Conservation (phyloP, 305 asterid species). For the Ilex paraguariensis region DNA sequence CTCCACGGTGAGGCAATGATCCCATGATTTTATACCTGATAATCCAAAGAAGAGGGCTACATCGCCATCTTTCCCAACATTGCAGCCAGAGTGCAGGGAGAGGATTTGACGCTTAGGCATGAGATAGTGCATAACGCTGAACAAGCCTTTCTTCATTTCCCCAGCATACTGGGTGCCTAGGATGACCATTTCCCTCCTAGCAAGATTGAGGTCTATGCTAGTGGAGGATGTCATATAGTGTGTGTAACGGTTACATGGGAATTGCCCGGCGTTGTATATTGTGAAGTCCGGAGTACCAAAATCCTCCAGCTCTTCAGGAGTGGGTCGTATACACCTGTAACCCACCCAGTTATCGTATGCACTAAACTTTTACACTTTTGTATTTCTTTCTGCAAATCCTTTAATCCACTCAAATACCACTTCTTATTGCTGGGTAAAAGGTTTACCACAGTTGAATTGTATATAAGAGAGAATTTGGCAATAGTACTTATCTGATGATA, state of each 20-base stretch:
- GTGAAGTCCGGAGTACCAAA: conserved; percentile 98
- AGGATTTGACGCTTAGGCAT: conserved; percentile 96
- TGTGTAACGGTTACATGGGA: conserved; percentile 92
- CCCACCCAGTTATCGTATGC: conserved; percentile 53
- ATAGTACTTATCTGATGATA: conserved; percentile 11
- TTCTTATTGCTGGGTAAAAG: background rate
- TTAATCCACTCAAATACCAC: too few species aligned
- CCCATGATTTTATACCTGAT: conserved; percentile 60
- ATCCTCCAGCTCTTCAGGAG: conserved; percentile 77
- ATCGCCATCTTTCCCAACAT: conserved; percentile 88
- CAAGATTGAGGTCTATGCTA: conserved; percentile 89
- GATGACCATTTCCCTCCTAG: conserved; percentile 89
- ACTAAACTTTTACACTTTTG: background rate
- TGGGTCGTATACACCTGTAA: conserved; percentile 97
- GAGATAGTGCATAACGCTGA: conserved; percentile 91
- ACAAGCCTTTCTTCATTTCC: conserved; percentile 96
- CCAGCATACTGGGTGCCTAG: conserved; percentile 98
- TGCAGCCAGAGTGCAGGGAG: conserved; percentile 91
- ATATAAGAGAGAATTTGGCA: background rate
- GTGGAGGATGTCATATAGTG: conserved; percentile 96
- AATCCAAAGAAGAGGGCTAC: conserved; percentile 93
- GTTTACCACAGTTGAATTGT: too few species aligned
- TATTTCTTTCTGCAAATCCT: too few species aligned
- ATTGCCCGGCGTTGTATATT: conserved; percentile 92
- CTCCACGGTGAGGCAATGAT: too few species aligned